Conservation (phyloP, 1,139 yeast species). For the Debaryomyces sp. region DNA sequence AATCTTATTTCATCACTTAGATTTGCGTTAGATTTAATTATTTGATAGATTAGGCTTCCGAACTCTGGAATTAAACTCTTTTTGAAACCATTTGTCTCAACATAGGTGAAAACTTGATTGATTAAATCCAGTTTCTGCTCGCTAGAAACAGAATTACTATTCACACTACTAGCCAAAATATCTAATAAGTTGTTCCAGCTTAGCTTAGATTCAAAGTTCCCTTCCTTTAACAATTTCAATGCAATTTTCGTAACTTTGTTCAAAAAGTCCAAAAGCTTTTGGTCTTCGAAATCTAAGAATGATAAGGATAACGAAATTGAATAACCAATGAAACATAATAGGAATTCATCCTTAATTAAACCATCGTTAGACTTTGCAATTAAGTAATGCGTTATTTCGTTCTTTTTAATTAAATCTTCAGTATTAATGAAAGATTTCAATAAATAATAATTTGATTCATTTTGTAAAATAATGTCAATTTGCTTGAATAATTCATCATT, state of each 20-base stretch:
- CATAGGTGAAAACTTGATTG: conserved; percentile 17
- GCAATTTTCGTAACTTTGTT: conserved; percentile 4
- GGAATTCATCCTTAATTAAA: conserved; percentile 19
- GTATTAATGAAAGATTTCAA: conserved; percentile 23
- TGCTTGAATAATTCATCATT: conserved; percentile 19
- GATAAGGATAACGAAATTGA: conserved; percentile 16
- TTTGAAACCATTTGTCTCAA: conserved; percentile 20
- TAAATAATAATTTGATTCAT: conserved; percentile 21
- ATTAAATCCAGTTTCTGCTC: conserved; percentile 5
- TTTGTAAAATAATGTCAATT: conserved; percentile 17
- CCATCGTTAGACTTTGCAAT: conserved; percentile 13
- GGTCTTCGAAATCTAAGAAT: background rate
- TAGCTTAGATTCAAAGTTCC: conserved; percentile 4
- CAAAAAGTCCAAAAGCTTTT: background rate
- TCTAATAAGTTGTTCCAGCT: conserved; percentile 19
- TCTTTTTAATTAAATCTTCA: conserved; percentile 8
- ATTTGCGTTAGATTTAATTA: conserved; percentile 8
- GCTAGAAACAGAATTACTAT: conserved; percentile 4
- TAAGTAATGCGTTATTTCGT: conserved; percentile 18
- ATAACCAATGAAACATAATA: conserved; percentile 25
- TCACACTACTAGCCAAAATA: conserved; percentile 14
- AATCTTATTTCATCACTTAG: conserved; percentile 1
- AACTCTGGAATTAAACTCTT: conserved; percentile 28
- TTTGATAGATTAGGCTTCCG: conserved; percentile 20
- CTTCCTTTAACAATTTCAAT: conserved; percentile 1